A percentile compares a stretch with the other conserved stretches of the same genome.
Evolutionary conservation across 2,329 filamentous ascomycete genomes (phyloP).

Genomic region (Mollisiaceae sp.): DNA sequence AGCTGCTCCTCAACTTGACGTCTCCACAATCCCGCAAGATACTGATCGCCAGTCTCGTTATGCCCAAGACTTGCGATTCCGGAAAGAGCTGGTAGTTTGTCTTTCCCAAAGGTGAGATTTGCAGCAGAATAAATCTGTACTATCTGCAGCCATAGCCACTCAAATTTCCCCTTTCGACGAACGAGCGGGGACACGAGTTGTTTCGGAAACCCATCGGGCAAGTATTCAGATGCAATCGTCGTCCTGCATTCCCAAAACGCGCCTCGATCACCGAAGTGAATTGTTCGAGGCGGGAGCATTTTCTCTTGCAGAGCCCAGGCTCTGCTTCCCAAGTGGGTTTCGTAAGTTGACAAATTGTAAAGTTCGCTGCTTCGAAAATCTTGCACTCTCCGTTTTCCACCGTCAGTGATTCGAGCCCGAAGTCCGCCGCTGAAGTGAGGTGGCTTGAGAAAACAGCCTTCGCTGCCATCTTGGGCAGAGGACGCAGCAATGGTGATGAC

Average conservation of each 20-base stretch:
- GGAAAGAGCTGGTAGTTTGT: constrained; percentile 39
- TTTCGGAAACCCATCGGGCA: constrained; percentile 19
- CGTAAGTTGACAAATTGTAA: constrained; percentile 17
- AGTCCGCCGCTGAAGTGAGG: constrained; percentile 19
- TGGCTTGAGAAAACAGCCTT: constrained; percentile 25
- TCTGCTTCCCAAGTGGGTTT: constrained; percentile 20
- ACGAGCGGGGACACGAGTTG: constrained; percentile 5
- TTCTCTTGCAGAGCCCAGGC: constrained; percentile 25
- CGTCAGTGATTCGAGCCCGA: constrained; percentile 21
- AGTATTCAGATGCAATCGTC: constrained; percentile 19
- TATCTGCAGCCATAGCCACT: constrained; percentile 12
- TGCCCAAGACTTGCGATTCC: constrained; percentile 32
- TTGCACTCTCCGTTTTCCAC: constrained; percentile 18
- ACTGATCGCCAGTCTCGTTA: constrained; percentile 23
- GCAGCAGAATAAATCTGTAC: constrained; percentile 32
- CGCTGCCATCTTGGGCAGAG: constrained; percentile 19
- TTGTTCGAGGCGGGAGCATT: constrained; percentile 23
- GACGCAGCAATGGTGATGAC: constrained; percentile 27
- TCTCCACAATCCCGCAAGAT: constrained; percentile 33
- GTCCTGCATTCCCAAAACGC: constrained; percentile 26
- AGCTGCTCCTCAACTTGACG: constrained; percentile 25
- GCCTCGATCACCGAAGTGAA: constrained; percentile 19
- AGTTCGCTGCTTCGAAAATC: not conserved
- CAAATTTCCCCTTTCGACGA: not conserved
- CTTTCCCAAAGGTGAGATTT: constrained; percentile 33